Evolutionary conservation across 1,284 basidiomycete species (phyloP).

Genomic region (Trichosporon coremiiforme): DNA sequence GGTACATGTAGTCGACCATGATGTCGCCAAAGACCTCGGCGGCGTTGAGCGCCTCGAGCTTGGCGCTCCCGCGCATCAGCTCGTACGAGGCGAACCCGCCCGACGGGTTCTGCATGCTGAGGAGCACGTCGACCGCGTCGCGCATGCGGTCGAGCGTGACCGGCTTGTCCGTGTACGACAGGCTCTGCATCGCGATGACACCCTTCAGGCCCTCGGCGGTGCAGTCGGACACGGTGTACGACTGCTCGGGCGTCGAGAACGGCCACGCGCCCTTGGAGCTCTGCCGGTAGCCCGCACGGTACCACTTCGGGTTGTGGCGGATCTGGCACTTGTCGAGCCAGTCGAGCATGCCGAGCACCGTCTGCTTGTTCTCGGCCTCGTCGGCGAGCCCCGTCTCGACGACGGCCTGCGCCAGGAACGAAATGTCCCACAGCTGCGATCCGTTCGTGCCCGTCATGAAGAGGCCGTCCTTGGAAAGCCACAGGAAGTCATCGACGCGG

Average conservation of each 20-base stretch:
- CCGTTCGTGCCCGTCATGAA: conserved; percentile 97
- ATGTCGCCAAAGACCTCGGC: conserved; percentile 94
- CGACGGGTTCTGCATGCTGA: conserved; percentile 82
- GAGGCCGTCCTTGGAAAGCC: conserved; percentile 86
- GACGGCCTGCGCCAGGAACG: conserved; percentile 89
- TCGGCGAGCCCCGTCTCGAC: conserved; percentile 84
- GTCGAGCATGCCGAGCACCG: conserved; percentile 68
- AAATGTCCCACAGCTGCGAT: conserved; percentile 92
- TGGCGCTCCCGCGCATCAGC: conserved; percentile 75
- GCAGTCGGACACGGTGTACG: conserved; percentile 87
- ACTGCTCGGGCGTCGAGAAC: conserved; percentile 89
- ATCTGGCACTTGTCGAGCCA: conserved; percentile 96
- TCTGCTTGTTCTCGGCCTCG: conserved; percentile 71
- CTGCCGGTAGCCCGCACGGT: conserved; percentile 74
- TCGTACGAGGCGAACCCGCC: conserved; percentile 97
- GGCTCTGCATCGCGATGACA: conserved; percentile 83
- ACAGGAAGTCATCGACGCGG: conserved; percentile 88
- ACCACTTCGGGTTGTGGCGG: conserved; percentile 75
- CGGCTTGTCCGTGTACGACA: conserved; percentile 73
- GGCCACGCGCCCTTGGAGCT: conserved; percentile 94
- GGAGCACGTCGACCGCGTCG: conserved; percentile 82
- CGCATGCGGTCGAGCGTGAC: conserved; percentile 76
- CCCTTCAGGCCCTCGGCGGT: conserved; percentile 94
- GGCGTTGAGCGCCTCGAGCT: conserved; percentile 83
- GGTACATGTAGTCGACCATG: conserved; percentile 91